Evolutionary conservation across 2,329 filamentous ascomycete species (phyloP).

Genomic region (Xylaria sp.): DNA sequence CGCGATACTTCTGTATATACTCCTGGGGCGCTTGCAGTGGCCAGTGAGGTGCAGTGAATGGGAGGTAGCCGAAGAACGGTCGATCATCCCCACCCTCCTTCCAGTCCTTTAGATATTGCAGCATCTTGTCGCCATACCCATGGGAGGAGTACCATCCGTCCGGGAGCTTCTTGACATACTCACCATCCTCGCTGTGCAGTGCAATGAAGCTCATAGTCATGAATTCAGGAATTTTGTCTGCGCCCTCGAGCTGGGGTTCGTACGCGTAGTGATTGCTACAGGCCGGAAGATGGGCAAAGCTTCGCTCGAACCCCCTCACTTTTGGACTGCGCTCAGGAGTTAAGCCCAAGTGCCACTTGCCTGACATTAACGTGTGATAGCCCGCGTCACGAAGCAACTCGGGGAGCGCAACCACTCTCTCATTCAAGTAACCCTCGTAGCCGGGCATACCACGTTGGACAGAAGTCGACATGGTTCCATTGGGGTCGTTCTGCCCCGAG

Average conservation of each 20-base stretch:
- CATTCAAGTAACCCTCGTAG: slow-evolving; percentile 72
- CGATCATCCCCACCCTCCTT: slow-evolving; percentile 48
- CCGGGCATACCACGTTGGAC: slow-evolving; percentile 67
- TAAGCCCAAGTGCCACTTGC: slow-evolving; percentile 72
- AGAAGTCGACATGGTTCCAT: slow-evolving; percentile 46
- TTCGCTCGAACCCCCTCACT: slow-evolving; percentile 67
- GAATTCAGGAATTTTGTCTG: slow-evolving; percentile 54
- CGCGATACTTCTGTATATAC: slow-evolving; percentile 65
- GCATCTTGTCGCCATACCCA: slow-evolving; percentile 62
- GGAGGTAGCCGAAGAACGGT: slow-evolving; percentile 69
- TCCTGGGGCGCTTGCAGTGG: slow-evolving; percentile 68
- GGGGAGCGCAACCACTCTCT: slow-evolving; percentile 66
- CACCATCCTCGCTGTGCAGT: slow-evolving; percentile 52
- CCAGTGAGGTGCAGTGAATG: slow-evolving; percentile 72
- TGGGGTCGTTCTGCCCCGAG: slow-evolving; percentile 49
- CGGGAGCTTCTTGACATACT: slow-evolving; percentile 56
- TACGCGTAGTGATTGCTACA: slow-evolving; percentile 67
- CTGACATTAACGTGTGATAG: slow-evolving; percentile 69
- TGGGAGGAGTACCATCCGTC: slow-evolving; percentile 65
- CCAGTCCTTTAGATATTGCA: slow-evolving; percentile 62
- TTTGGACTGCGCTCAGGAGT: slow-evolving; percentile 66
- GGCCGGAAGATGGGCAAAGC: slow-evolving; percentile 68
- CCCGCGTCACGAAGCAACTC: slow-evolving; percentile 68
- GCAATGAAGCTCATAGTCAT: slow-evolving; percentile 54
- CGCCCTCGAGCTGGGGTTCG: slow-evolving; percentile 55